Evolutionary conservation across 345 rosid species (phyloP).

Genomic region (Lepidium didymum): DNA sequence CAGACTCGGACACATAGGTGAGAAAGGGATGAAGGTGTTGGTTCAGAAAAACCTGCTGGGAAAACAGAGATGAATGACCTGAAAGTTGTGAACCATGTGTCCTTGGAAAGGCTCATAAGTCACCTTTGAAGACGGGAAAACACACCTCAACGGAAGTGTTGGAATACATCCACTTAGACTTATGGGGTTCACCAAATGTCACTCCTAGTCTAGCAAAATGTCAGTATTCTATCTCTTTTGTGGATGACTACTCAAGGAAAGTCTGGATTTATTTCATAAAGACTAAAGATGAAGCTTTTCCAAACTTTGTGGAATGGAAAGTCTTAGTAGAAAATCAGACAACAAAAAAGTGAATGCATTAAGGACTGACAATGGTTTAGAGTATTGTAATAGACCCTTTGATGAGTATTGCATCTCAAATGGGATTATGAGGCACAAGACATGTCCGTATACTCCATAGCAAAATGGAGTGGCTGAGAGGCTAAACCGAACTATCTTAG

Average conservation of each 20-base stretch:
- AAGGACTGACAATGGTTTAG: not conserved
- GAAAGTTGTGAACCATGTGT: not conserved
- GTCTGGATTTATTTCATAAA: not conserved
- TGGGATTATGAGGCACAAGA: not conserved
- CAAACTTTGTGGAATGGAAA: not conserved
- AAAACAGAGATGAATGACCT: no score
- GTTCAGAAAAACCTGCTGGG: not conserved
- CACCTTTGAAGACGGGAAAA: not conserved
- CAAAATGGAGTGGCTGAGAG: not conserved
- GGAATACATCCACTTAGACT: not conserved
- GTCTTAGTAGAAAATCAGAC: not conserved
- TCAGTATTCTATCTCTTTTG: not conserved
- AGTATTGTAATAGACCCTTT: not conserved
- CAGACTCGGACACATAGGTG: not conserved
- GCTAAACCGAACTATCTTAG: not conserved
- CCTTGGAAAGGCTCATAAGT: not conserved
- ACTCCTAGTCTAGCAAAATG: not conserved
- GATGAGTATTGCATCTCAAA: not conserved
- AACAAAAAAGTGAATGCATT: not conserved
- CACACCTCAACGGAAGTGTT: not conserved
- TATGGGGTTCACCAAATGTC: not conserved
- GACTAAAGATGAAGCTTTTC: not conserved
- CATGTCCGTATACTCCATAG: not conserved
- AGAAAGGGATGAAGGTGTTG: not conserved
- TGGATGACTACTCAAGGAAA: not conserved